Evolutionary conservation across 2,329 filamentous ascomycete genomes (phyloP), one percentile per base, ranked within the genome.

Genomic region (Aureobasidium sp.): DNA sequence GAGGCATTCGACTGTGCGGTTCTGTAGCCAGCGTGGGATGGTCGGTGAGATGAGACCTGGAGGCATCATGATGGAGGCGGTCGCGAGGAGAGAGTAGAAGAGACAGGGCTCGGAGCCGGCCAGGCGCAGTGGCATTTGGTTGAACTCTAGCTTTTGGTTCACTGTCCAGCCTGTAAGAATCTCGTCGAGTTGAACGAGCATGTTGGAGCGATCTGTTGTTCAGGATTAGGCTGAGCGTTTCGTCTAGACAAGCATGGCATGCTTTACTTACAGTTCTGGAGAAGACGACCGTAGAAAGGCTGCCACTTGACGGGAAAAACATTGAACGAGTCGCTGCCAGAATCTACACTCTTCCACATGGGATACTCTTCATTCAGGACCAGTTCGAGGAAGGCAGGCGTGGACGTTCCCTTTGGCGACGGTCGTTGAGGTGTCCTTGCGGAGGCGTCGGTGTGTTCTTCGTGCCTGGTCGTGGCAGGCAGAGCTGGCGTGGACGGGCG

Each of bases 291-390:
- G 20, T 62, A 62, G 11, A 62, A 48, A 9, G 60, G 60, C 27
- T 62, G 48, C 60, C 60, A 62, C 12, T 37, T 56, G 14, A 62
- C 60, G 9, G 60, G 60, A n/a, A 62, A 62, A 3, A 55, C 25
- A 7, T 15, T 29, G 17, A 62, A 62, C 25, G 60, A 53, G 39
- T 62, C 27, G 20, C 17, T 45, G n/a, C 34, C 49, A 22, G 49
- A 41, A 39, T 62, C 49, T 2, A 56, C 60, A 25, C 17, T 29
- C 20, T 52, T 47, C 48, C 48, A 62, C 22, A 56, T 37, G 6
- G 49, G 49, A 41, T 39, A 47, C 1, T 62, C 60, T 12, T 55
- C 49, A 25, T 62, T 62, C 41, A 62, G 25, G 4, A 62, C 60
- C n/a, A 56, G 11, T 15, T 62, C 60, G 9, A 62, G 49, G 25